Percentiles rank a stretch among this genome's conserved stretches.
These are phyloP conservation scores for Bipolaris oryzae DNA, from an alignment of 2,329 filamentous ascomycete species.

Conservation along the genomic window DNA sequence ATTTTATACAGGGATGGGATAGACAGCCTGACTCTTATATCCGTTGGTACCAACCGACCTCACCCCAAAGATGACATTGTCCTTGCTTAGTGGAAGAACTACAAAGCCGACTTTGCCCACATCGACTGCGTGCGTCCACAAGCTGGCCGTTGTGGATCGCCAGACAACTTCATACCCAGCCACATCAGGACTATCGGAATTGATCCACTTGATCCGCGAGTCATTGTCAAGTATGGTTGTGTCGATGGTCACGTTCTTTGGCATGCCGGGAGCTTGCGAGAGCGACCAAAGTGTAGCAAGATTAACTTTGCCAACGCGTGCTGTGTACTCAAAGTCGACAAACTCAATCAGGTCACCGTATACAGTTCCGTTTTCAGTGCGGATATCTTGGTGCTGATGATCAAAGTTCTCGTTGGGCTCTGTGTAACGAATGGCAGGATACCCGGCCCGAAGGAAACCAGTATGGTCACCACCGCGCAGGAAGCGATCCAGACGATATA, in stretches of 20 bases:
- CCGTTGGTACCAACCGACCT: conserved; percentile 59
- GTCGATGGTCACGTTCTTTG: conserved; percentile 58
- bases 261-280: conserved; percentile 58
- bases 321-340: conserved; percentile 62
- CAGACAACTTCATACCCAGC: conserved; percentile 63
- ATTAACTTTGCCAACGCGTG: conserved; percentile 62
- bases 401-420: conserved; percentile 64
- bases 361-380: conserved; percentile 57
- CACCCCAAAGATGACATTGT: conserved; percentile 64
- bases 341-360: conserved; percentile 64
- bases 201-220: conserved; percentile 57
- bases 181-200: conserved; percentile 50
- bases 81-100: conserved; percentile 60
- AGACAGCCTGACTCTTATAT: conserved; percentile 58
- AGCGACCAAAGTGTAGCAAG: conserved; percentile 61
- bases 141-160: conserved; percentile 57
- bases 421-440: conserved; percentile 61
- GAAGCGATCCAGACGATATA: conserved; percentile 64
- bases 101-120: conserved; percentile 57
- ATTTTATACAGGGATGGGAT: conserved; percentile 46
- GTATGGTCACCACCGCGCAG: conserved; percentile 63
- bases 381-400: conserved; percentile 64
- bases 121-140: conserved; percentile 58
- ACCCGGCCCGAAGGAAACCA: conserved; percentile 62
- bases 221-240: conserved; percentile 57